Conservation (phyloP, 495 filamentous ascomycete species). For the Xylaria bambusicola region DNA sequence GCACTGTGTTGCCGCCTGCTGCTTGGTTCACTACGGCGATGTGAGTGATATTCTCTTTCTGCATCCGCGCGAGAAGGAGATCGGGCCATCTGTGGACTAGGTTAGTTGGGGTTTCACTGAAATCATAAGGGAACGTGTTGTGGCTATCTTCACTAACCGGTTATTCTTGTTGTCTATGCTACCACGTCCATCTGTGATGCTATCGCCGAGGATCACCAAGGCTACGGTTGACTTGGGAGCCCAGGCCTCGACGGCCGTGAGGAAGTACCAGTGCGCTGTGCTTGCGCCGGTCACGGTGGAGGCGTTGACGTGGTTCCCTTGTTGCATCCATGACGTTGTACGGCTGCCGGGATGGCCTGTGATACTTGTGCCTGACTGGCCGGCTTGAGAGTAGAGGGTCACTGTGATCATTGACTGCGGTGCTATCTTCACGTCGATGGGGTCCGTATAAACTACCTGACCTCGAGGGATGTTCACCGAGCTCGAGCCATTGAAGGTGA, state of each 20-base stretch:
- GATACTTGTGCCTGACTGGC: constrained; percentile 58
- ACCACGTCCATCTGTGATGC: constrained; percentile 71
- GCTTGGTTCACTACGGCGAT: constrained; percentile 69
- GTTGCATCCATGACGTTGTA: constrained; percentile 60
- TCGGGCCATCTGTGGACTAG: constrained; percentile 60
- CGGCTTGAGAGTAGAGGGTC: constrained; percentile 58
- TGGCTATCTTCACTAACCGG: constrained; percentile 42
- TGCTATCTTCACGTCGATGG: constrained; percentile 56
- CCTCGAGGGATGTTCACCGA: constrained; percentile 59
- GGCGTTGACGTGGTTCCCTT: constrained; percentile 56
- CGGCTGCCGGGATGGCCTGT: constrained; percentile 69
- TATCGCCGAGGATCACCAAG: constrained; percentile 69
- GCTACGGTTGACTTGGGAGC: constrained; percentile 43
- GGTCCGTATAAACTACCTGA: constrained; percentile 63
- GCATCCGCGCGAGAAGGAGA: constrained; percentile 58
- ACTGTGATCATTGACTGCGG: constrained; percentile 56
- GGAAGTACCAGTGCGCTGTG: constrained; percentile 60
- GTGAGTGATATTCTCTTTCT: constrained; percentile 45
- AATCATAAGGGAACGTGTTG: background rate
- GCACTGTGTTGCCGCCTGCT: constrained; percentile 70
- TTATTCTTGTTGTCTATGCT: constrained; percentile 66
- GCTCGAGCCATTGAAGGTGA: constrained; percentile 59
- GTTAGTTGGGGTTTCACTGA: background rate
- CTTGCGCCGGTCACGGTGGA: constrained; percentile 47
- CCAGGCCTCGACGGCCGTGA: constrained; percentile 62